A percentile compares a stretch with the other conserved stretches of the same genome.
Evolutionary conservation across 2,329 filamentous ascomycete genomes (phyloP).

Genomic region (Diaporthe ampelina): DNA sequence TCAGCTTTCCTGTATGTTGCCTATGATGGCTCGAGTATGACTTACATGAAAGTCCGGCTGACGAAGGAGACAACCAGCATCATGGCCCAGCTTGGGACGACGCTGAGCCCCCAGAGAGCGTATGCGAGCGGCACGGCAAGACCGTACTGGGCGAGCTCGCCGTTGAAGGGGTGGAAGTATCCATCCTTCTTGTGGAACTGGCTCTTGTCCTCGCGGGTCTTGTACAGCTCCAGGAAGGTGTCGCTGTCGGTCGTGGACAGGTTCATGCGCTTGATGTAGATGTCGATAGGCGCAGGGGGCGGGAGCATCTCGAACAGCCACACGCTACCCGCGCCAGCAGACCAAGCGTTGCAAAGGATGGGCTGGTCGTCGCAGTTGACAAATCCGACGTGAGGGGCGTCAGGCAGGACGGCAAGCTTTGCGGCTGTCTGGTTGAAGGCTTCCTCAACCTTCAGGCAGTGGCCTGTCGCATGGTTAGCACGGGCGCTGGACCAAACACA

Average conservation of each 20-base stretch:
- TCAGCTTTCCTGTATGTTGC: conserved; percentile 43
- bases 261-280: conserved; percentile 78
- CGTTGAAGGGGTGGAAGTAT: conserved; percentile 83
- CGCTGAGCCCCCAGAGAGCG: conserved; percentile 74
- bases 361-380: conserved; percentile 82
- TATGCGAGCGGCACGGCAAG: conserved; percentile 77
- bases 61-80: conserved; percentile 83
- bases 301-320: conserved; percentile 79
- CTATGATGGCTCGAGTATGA: conserved; percentile 43
- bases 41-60: conserved; percentile 83
- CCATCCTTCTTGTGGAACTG: conserved; percentile 67
- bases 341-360: conserved; percentile 82
- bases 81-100: conserved; percentile 81
- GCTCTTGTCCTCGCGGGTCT: conserved; percentile 63
- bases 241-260: conserved; percentile 75
- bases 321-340: conserved; percentile 72
- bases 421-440: conserved; percentile 77
- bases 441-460: conserved; percentile 73
- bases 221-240: conserved; percentile 72
- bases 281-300: conserved; percentile 72
- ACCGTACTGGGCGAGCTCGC: conserved; percentile 72
- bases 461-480: conserved; percentile 59
- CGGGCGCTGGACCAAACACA: neutral
- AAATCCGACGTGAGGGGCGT: conserved; percentile 75
- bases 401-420: conserved; percentile 72